Evolutionary conservation across 2,329 filamentous ascomycete genomes (phyloP).

Genomic region (Grosmannia serpens): DNA sequence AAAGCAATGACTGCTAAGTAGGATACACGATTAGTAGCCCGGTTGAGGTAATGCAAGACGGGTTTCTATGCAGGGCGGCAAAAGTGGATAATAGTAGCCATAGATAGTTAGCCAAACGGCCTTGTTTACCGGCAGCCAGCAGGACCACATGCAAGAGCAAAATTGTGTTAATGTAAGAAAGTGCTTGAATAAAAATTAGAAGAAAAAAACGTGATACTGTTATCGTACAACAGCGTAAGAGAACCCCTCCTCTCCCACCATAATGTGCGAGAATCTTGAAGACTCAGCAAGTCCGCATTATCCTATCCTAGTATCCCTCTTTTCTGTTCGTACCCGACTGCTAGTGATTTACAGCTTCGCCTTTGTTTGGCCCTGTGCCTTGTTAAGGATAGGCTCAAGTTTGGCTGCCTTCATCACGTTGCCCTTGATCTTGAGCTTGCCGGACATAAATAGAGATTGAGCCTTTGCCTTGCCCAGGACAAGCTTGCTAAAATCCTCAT

Average conservation of each 20-base stretch:
- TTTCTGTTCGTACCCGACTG: too few species aligned
- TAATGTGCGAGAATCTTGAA: background rate
- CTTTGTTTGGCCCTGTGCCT: conserved; percentile 57
- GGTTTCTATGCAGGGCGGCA: background rate
- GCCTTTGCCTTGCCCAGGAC: conserved; percentile 83
- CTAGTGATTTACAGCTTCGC: conserved; percentile 54
- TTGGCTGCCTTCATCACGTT: conserved; percentile 98
- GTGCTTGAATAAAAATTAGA: background rate
- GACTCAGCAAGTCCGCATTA: background rate
- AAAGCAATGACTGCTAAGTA: background rate
- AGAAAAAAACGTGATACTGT: background rate
- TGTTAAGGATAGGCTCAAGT: conserved; percentile 86
- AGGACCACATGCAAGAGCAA: background rate
- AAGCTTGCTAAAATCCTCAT: conserved; percentile 76
- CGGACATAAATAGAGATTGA: conserved; percentile 93
- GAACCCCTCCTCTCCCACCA: background rate
- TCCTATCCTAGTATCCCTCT: background rate
- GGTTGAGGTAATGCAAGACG: background rate
- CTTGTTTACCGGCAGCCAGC: background rate
- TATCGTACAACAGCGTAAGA: background rate
- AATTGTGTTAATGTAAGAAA: background rate
- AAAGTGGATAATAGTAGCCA: background rate
- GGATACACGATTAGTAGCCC: background rate
- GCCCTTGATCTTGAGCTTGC: conserved; percentile 96
- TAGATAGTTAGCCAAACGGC: background rate